Evolutionary conservation across 768 basidiomycete genomes (phyloP), one percentile per base, ranked within the genome.

Genomic region (Cystobasidium onofrii): DNA sequence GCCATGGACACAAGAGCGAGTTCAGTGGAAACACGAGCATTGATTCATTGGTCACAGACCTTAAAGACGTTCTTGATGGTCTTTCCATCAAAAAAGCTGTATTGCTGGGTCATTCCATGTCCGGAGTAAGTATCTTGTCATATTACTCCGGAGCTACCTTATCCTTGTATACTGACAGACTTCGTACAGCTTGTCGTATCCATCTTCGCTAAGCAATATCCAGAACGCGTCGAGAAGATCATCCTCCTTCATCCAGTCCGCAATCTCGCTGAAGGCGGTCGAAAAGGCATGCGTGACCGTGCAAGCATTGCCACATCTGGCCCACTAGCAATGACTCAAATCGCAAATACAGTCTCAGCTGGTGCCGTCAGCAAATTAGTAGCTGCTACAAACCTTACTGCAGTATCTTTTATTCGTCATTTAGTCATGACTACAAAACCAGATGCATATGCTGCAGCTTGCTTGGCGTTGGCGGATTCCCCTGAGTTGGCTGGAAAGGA

Each of bases 311-410:
- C 46, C 50, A 43, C 39, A 3, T 67, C 66, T 7, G 50, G 74
- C 18, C 36, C 52, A 13, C 33, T 57, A 2, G 74, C 67, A 4
- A 34, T 63, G 34, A 44, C 65, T 13, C 46, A 46, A 25, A 43
- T 74, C 23, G 46, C 71, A 6, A 61, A 74, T 57, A 39, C 74
- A 7, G 69, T 74, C n/a, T 31, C 74, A 1, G 41, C 72, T 17
- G 57, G 34, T 1, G 74, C 74, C 27, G 71, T 74, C 10, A 73
- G 71, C 29, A 43, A 57, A 18, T 12, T 34, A 6, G 36, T n/a
- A 1, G 43, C 52, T 20, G 36, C 39, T 9, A 54, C 29, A n/a
- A 74, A 74, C 29, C 70, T 18, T 10, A 23, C 36, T 20, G 74
- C 65, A 20, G 44, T 73, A 29, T 50, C 72, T 18, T 69, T 69